phyloP scores from a whole-genome alignment of 2,329 filamentous ascomycete genomes.

The Neonectria ditissima region DNA sequence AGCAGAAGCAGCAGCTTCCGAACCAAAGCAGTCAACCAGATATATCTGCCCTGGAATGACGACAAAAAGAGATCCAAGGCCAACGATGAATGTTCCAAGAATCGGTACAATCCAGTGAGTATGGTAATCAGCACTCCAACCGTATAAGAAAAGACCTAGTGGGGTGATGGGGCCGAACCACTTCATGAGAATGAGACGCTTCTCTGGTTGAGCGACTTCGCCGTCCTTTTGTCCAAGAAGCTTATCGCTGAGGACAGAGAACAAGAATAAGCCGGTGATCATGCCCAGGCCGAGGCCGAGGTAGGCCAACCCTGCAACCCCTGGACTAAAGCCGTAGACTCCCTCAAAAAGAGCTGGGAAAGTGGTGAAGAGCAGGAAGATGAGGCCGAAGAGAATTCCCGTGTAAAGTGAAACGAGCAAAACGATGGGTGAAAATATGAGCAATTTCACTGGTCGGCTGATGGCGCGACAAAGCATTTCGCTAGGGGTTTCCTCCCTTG shows the following conservation, averaged over 20 bases:
- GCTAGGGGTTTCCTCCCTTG: conserved; percentile 22
- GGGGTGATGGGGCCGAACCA: conserved; percentile 65
- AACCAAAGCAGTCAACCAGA: conserved; percentile 42
- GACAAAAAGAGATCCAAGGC: conserved; percentile 55
- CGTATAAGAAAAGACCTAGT: conserved; percentile 67
- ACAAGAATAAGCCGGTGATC: conserved; percentile 40
- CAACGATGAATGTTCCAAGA: conserved; percentile 65
- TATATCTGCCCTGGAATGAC: conserved; percentile 45
- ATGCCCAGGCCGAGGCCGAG: conserved; percentile 59
- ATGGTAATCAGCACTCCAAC: conserved; percentile 65
- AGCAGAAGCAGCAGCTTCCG: conserved; percentile 40
- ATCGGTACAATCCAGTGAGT: conserved; percentile 70
- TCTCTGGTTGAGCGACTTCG: conserved; percentile 53
- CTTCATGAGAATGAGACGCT: conserved; percentile 66
- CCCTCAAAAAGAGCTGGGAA: conserved; percentile 52
- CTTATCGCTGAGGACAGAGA: conserved; percentile 33
- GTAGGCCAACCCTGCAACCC: conserved; percentile 54
- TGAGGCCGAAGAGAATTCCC: conserved; percentile 51
- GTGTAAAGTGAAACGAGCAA: conserved; percentile 56
- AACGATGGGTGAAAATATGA: conserved; percentile 66
- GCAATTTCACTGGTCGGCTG: conserved; percentile 57
- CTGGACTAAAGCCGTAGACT: conserved; percentile 48
- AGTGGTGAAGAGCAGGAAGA: conserved; percentile 54
- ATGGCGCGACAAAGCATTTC: conserved; percentile 49
- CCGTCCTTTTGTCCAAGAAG: conserved; percentile 11